phyloP scores from a whole-genome alignment of 2,329 filamentous ascomycete genomes.

The Paecilomyces sp. region DNA sequence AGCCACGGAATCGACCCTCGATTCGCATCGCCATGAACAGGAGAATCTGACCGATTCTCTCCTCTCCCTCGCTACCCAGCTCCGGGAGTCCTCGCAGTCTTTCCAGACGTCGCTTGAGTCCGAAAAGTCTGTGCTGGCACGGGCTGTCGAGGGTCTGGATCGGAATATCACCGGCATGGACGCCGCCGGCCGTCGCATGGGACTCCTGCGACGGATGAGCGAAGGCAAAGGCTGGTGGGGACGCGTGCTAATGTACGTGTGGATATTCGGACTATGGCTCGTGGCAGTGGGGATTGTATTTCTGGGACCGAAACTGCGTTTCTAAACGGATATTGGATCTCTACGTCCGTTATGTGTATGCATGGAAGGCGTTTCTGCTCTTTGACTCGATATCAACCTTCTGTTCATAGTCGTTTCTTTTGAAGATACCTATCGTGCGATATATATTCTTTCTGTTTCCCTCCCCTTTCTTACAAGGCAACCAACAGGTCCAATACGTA shows the following conservation, averaged over 20 bases:
- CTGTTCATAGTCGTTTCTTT: no score
- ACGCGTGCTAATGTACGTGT: slow-evolving; percentile 72
- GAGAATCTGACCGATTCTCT: slow-evolving; percentile 75
- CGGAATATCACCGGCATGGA: slow-evolving; percentile 71
- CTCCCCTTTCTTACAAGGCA: no score
- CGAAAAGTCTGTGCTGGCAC: slow-evolving; percentile 62
- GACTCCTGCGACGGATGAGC: slow-evolving; percentile 67
- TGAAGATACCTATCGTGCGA: neutral
- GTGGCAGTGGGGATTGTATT: slow-evolving; percentile 72
- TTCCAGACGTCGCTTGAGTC: slow-evolving; percentile 69
- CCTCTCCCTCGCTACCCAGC: slow-evolving; percentile 67
- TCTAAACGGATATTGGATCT: slow-evolving; percentile 42
- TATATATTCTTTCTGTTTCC: neutral
- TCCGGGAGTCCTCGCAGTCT: slow-evolving; percentile 66
- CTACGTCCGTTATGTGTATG: neutral
- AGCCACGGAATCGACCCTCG: slow-evolving; percentile 64
- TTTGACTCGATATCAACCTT: no score
- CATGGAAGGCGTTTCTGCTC: neutral
- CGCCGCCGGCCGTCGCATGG: slow-evolving; percentile 69
- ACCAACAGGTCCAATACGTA: no score
- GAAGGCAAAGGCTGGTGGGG: slow-evolving; percentile 87
- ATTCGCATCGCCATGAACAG: slow-evolving; percentile 73
- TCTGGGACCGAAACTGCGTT: slow-evolving; percentile 78
- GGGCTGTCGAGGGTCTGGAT: slow-evolving; percentile 68
- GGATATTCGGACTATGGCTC: slow-evolving; percentile 79